Conservation (phyloP, 2,329 filamentous ascomycete genomes). For the Penicillium hesseltinei region DNA sequence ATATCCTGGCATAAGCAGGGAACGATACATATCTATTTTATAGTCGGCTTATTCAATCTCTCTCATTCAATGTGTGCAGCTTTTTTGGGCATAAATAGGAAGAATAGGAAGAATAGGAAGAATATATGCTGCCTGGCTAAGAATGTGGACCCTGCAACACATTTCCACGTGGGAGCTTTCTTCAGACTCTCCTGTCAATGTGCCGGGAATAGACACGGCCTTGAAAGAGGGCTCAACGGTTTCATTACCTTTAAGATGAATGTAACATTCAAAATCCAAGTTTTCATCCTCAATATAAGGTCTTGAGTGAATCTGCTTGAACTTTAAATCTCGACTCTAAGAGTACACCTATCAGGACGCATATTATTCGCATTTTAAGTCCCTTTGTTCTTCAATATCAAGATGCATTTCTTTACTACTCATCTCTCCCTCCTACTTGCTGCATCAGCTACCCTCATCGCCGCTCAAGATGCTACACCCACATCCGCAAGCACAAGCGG, state of each 20-base stretch:
- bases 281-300: not conserved
- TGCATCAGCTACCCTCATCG: conserved; percentile 1
- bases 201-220: conserved; percentile 11
- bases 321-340: not conserved
- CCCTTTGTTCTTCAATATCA: not conserved
- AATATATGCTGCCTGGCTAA: not conserved
- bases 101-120: not conserved
- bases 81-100: not conserved
- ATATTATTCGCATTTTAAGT: not conserved
- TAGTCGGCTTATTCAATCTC: not conserved
- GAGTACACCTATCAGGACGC: no score
- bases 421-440: conserved; percentile 5
- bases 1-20: not conserved
- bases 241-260: conserved; percentile 10
- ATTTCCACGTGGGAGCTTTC: conserved; percentile 4
- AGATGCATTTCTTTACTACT: conserved; percentile 6
- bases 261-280: conserved; percentile 11
- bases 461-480: conserved; percentile 10
- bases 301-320: not conserved
- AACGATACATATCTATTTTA: no score
- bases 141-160: not conserved
- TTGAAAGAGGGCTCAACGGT: conserved; percentile 1
- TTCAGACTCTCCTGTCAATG: not conserved
- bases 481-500: not conserved
- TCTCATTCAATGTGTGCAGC: not conserved